A percentile compares a stretch with the other conserved stretches of the same genome.
Evolutionary conservation across 1,284 basidiomycete genomes (phyloP).

Genomic region (Ceratobasidium sp.): DNA sequence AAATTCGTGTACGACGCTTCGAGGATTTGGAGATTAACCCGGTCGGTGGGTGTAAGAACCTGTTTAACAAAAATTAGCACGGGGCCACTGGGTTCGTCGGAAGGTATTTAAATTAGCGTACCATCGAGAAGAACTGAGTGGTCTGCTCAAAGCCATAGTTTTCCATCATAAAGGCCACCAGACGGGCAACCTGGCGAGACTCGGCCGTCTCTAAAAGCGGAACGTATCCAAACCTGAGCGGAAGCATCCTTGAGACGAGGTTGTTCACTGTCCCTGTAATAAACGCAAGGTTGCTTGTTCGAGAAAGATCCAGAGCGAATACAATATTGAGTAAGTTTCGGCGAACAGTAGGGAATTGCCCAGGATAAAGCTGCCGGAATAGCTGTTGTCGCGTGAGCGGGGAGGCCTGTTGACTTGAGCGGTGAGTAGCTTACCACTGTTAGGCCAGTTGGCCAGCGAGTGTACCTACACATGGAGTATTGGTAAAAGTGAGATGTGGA

Average conservation of each 20-base stretch:
- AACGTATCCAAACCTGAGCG: constrained; percentile 85
- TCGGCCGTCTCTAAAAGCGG: constrained; percentile 72
- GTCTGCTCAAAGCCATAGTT: constrained; percentile 72
- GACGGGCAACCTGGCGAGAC: constrained; percentile 73
- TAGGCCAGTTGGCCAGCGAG: constrained; percentile 64
- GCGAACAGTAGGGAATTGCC: constrained; percentile 76
- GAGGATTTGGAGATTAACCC: constrained; percentile 39
- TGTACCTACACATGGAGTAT: constrained; percentile 59
- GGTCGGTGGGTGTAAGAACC: constrained; percentile 28
- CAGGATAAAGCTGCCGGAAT: constrained; percentile 75
- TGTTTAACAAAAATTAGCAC: constrained; percentile 11
- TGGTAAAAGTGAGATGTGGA: neutral
- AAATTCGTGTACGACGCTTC: constrained; percentile 29
- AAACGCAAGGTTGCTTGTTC: constrained; percentile 67
- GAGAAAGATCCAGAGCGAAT: constrained; percentile 80
- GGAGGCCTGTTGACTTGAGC: constrained; percentile 33
- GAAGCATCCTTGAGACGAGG: constrained; percentile 77
- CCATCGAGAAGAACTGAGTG: constrained; percentile 67
- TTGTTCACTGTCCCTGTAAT: constrained; percentile 70
- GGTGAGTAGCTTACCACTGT: constrained; percentile 58
- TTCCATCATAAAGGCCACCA: constrained; percentile 75
- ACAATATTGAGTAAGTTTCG: constrained; percentile 86
- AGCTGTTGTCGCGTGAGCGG: constrained; percentile 60
- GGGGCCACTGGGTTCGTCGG: neutral
- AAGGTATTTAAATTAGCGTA: constrained; percentile 54